Evolutionary conservation across 768 basidiomycete genomes (phyloP).

Genomic region (Rhodotorula toruloides): DNA sequence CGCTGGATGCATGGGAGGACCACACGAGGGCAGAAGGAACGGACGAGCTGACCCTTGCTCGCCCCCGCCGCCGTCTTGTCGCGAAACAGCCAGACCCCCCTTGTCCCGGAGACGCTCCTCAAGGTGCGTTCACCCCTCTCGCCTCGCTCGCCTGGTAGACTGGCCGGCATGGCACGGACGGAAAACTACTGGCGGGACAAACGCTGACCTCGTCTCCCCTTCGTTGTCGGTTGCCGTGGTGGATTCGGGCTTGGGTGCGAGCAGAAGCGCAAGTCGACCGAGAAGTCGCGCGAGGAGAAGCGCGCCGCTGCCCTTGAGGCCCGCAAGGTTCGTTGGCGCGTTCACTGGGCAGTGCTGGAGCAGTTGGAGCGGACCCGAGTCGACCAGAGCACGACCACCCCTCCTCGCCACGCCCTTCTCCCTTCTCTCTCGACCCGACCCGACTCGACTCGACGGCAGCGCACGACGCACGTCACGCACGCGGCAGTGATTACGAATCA

Average conservation of each 20-base stretch:
- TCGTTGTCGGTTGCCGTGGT: not conserved
- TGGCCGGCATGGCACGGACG: not conserved
- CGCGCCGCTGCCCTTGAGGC: conserved; percentile 49
- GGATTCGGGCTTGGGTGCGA: not conserved
- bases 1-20: no score
- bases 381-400: not conserved
- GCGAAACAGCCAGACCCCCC: conserved; percentile 29
- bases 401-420: not conserved
- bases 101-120: conserved; percentile 52
- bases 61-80: no score
- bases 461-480: not conserved
- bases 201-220: not conserved
- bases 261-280: conserved; percentile 51
- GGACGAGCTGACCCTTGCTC: not conserved
- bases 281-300: conserved; percentile 52
- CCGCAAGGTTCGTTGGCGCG: conserved; percentile 52
- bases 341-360: not conserved
- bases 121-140: conserved; percentile 32
- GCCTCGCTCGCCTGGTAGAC: not conserved
- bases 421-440: not conserved
- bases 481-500: conserved; percentile 46
- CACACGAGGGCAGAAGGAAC: not conserved
- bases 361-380: not conserved
- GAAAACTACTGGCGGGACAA: not conserved
- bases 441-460: no score